Conservation (phyloP, 164 flowering plant species). For the Vitis labrusca region DNA sequence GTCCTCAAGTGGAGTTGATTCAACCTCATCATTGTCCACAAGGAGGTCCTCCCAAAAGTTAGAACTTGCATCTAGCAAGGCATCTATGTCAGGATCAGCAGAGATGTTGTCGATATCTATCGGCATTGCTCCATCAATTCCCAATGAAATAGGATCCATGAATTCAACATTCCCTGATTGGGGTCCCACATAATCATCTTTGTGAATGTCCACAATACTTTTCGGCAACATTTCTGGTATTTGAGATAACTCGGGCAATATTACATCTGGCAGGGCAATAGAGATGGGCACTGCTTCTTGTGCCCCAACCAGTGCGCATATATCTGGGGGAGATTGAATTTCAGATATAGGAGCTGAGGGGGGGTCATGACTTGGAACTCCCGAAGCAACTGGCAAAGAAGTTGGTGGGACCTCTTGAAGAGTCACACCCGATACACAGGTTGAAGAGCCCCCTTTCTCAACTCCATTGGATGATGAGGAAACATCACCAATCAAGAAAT, state of each 20-base stretch:
- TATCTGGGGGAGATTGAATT: slow-evolving; percentile 39
- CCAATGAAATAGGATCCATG: slow-evolving; percentile 39
- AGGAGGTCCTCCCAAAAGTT: slow-evolving; percentile 55
- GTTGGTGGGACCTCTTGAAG: slow-evolving; percentile 49
- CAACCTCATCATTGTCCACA: slow-evolving; percentile 44
- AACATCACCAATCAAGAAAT: slow-evolving; percentile 27
- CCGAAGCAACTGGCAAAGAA: slow-evolving; percentile 31
- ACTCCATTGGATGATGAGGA: slow-evolving; percentile 21
- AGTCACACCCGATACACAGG: slow-evolving; percentile 42
- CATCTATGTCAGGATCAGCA: slow-evolving; percentile 49
- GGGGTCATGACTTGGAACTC: slow-evolving; percentile 20
- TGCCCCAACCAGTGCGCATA: slow-evolving; percentile 25
- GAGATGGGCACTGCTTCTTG: slow-evolving; percentile 36
- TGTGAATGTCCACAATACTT: slow-evolving; percentile 31
- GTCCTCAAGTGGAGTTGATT: slow-evolving; percentile 31
- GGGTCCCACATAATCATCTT: slow-evolving; percentile 26
- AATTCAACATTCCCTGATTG: slow-evolving; percentile 33
- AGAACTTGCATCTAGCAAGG: slow-evolving; percentile 40
- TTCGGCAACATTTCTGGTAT: slow-evolving; percentile 42
- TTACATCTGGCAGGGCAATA: slow-evolving; percentile 27
- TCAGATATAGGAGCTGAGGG: slow-evolving; percentile 41
- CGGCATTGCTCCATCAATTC: slow-evolving; percentile 34
- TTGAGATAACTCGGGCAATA: slow-evolving; percentile 47
- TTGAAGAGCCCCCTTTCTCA: slow-evolving; percentile 30
- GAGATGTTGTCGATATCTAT: slow-evolving; percentile 41